Evolutionary conservation across 768 basidiomycete genomes (phyloP), one percentile per base, ranked within the genome.

Genomic region (Phanerochaete carnosa): DNA sequence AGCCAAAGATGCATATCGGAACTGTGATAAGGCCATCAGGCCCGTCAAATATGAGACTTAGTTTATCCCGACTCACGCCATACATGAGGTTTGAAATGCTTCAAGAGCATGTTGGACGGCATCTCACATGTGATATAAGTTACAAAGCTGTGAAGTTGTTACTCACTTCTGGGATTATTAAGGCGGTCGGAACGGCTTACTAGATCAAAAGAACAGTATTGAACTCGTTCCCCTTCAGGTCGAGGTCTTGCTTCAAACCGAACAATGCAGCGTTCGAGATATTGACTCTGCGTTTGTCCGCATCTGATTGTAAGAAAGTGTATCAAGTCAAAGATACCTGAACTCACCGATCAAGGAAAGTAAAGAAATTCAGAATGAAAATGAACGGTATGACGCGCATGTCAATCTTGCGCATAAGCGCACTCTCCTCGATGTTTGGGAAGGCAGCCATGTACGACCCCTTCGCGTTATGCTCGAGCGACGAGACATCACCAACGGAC

Each of bases 51-150:
- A 22, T 25, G 25, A 13, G 32, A 28, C 7, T n/a, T 2, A 46
- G n/a, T 37, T 19, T 8, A 28, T 25, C 25, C 26, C n/a, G 30
- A 67, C 71, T 37, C 58, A 70, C 71, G 61, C 71, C 72, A 71
- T 23, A 76, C 67, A 51, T 76, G 69, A 0, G 78, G 74, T 22
- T 74, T 74, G 64, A 75, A 70, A 55, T 63, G 61, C 57, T 75
- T 75, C 25, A 75, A 62, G 5, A 75, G 60, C 1, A 68, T 54
- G 51, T 73, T 75, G 3, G 75, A 72, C 1, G 76, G 75, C 4
- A 77, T 67, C 60, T 77, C 76, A 45, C 71, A 72, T 11, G 71
- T 51, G 55, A 74, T 66, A 55, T 74, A 74, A 12, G 73, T 72
- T 9, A 67, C 70, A 51, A 72, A 73, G 64, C 71, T 72, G 55